Percentiles rank a stretch among this genome's conserved stretches.
Conservation (phyloP, 2,329 filamentous ascomycete species). For the Akanthomyces muscarius region DNA sequence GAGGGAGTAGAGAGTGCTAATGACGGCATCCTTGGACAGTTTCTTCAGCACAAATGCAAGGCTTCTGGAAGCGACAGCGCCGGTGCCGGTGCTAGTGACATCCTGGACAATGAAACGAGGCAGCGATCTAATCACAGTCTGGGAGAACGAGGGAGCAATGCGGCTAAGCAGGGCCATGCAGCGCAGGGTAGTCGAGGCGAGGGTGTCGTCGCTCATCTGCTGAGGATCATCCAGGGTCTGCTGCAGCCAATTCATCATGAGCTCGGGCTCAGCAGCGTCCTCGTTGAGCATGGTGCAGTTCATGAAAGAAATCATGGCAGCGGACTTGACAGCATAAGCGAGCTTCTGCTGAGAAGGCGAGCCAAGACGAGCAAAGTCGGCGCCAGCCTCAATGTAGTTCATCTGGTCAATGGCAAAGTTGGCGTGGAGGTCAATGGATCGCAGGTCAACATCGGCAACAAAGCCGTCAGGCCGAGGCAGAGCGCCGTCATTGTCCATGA, state of each 20-base stretch:
- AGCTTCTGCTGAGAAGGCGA: slow-evolving; percentile 83
- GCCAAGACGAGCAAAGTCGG: slow-evolving; percentile 78
- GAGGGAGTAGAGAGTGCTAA: slow-evolving; percentile 93
- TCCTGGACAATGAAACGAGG: slow-evolving; percentile 87
- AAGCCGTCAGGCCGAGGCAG: slow-evolving; percentile 25
- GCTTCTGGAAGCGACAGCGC: slow-evolving; percentile 76
- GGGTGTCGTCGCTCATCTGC: slow-evolving; percentile 74
- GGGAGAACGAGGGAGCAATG: slow-evolving; percentile 67
- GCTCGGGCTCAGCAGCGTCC: slow-evolving; percentile 72
- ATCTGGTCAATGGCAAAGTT: slow-evolving; percentile 78
- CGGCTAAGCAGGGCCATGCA: slow-evolving; percentile 78
- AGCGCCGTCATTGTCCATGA: slow-evolving; percentile 55
- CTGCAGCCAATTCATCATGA: slow-evolving; percentile 81
- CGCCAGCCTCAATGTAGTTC: slow-evolving; percentile 78
- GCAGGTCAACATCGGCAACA: slow-evolving; percentile 48
- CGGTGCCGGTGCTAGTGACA: slow-evolving; percentile 62
- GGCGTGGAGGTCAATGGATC: slow-evolving; percentile 60
- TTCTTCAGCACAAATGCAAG: slow-evolving; percentile 76
- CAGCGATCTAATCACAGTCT: slow-evolving; percentile 72
- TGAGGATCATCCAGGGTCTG: slow-evolving; percentile 71
- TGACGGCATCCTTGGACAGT: slow-evolving; percentile 87
- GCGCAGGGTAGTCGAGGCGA: slow-evolving; percentile 76
- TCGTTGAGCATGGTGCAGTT: slow-evolving; percentile 82
- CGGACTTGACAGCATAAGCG: slow-evolving; percentile 79
- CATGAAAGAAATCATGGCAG: slow-evolving; percentile 75